Evolutionary conservation across 73 alveolate genomes (phyloP), one percentile per base, ranked within the genome.

Genomic region (Blepharisma japonicum): DNA sequence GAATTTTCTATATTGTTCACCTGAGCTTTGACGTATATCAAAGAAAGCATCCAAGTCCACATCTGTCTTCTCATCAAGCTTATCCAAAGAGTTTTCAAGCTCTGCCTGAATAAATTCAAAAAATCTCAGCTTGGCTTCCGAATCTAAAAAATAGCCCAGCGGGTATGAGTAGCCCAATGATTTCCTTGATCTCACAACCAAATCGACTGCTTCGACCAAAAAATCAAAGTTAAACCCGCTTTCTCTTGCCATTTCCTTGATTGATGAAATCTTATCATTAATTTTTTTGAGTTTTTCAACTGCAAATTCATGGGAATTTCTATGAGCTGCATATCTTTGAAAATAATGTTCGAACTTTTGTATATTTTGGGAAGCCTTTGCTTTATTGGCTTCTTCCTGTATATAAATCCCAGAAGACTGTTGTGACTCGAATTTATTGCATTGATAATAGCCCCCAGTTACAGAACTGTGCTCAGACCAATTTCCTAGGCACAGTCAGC

Each of bases 401-500:
- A 71, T 83, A 74, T 85, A 81, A 39, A 14, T 61, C 4, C 82
- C 83, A 72, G 81, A 80, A 6, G 71, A 55, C 48, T 77, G 14
- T 14, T 61, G n/a, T 0, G 11, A 25, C 2, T 71, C 82, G 67
- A 92, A 96, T 70, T 90, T 89, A 48, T 80, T 78, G 83, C 77
- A 94, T 46, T 95, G 61, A 55, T 92, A 94, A 82, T 68, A 90
- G 89, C 82, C 93, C 83, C 89, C 74, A 61, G 74, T 61, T n/a
- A 1, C 18, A 49, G 55, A 61, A 77, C 93, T 96, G 39, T 85
- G 90, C 48, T 81, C 81, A 42, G 83, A 51, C 66, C 90, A 82
- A 78, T 88, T 90, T 5, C 95, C 95, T 7, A 88, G 56, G 71
- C 95, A 87, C 39, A 87, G 48, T 91, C 94, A 87, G 56, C 92